A percentile compares a stretch with the other conserved stretches of the same genome.
These are phyloP conservation scores for Fomitiporia mediterranea DNA, from an alignment of 1,284 basidiomycete species.

Conservation along the genomic window DNA sequence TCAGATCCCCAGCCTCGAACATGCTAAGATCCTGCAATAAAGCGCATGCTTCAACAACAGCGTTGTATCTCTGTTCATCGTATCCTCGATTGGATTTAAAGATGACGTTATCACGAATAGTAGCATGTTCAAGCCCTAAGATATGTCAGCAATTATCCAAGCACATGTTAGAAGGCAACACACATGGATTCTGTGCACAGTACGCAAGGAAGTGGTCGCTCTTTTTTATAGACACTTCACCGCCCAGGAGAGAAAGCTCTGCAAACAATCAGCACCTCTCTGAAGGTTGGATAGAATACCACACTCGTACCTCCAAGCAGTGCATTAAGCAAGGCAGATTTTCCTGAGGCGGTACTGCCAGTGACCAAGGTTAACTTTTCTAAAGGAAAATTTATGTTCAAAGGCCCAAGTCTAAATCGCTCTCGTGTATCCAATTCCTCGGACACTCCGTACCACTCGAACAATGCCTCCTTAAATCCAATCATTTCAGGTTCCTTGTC, in stretches of 20 bases:
- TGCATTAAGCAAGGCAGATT: conserved; percentile 67
- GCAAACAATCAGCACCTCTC: background rate
- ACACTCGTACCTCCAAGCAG: conserved; percentile 51
- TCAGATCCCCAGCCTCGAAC: conserved; percentile 79
- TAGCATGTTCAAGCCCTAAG: conserved; percentile 67
- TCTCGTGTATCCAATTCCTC: conserved; percentile 29
- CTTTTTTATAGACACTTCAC: conserved; percentile 62
- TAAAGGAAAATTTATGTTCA: conserved; percentile 55
- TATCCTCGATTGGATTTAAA: conserved; percentile 67
- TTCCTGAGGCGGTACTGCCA: conserved; percentile 77
- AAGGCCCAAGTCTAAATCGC: conserved; percentile 49
- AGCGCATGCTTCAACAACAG: conserved; percentile 78
- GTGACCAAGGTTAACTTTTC: conserved; percentile 62
- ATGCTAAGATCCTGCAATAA: conserved; percentile 68
- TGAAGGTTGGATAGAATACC: conserved; percentile 19
- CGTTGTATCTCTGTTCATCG: conserved; percentile 66
- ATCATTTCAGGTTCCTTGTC: conserved; percentile 30
- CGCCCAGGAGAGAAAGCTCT: conserved; percentile 69
- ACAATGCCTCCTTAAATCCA: conserved; percentile 50
- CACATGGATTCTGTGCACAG: conserved; percentile 66
- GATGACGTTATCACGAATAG: conserved; percentile 76
- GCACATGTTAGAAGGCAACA: conserved; percentile 26
- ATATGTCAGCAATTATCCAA: conserved; percentile 6
- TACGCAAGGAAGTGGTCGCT: conserved; percentile 55
- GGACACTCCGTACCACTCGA: conserved; percentile 49